Conservation (phyloP, 2,329 filamentous ascomycete species). For the Ceratocystis lukuohia region DNA sequence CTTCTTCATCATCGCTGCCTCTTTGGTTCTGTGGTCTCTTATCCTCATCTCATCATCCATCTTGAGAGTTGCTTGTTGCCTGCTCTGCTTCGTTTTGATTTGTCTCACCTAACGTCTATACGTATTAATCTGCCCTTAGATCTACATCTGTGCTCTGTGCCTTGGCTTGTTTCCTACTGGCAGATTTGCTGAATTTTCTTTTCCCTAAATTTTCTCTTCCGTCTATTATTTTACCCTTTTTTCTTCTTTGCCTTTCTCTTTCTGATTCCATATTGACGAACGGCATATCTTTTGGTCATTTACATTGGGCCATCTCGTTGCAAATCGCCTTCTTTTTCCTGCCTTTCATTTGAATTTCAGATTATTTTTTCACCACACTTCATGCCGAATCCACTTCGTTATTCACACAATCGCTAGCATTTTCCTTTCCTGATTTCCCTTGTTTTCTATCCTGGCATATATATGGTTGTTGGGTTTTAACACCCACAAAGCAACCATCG, state of each 20-base stretch:
- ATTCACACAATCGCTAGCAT: neutral
- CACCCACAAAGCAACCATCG: neutral
- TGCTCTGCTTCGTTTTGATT: neutral
- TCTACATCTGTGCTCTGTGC: neutral
- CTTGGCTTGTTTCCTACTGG: neutral
- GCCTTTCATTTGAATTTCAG: neutral
- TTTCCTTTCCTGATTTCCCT: neutral
- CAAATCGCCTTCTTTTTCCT: neutral
- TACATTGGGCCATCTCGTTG: neutral
- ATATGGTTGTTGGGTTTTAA: neutral
- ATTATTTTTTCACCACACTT: neutral
- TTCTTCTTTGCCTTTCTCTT: neutral
- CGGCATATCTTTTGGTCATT: neutral
- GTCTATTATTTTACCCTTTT: neutral
- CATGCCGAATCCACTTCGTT: neutral
- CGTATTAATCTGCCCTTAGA: neutral
- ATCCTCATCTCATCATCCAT: neutral
- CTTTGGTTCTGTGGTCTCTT: neutral
- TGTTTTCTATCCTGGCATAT: neutral
- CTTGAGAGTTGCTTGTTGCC: neutral
- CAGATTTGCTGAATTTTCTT: neutral
- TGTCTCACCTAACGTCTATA: neutral
- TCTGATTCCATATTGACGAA: neutral
- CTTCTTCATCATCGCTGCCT: neutral
- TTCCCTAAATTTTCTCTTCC: neutral